Evolutionary conservation across 768 basidiomycete species (phyloP).

Genomic region (Kwoniella botswanensis): DNA sequence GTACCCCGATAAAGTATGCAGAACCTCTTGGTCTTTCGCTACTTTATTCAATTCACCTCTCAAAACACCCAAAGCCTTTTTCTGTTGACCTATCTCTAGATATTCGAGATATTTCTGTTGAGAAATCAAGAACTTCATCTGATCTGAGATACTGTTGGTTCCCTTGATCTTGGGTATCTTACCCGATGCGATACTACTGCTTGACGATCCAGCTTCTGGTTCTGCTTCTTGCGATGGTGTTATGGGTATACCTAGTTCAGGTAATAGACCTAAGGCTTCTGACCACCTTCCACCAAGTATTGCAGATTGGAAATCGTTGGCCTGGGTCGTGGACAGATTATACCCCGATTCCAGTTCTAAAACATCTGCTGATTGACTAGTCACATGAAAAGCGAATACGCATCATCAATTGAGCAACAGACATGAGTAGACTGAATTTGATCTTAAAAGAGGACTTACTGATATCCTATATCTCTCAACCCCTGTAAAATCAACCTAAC

Average conservation of each 20-base stretch:
- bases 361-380: constrained; percentile 82
- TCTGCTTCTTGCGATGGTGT: constrained; percentile 60
- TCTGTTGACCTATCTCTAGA: constrained; percentile 78
- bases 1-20: constrained; percentile 88
- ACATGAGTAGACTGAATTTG: no score
- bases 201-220: constrained; percentile 57
- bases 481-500: constrained; percentile 86
- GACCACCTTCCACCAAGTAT: constrained; percentile 81
- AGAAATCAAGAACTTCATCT: constrained; percentile 82
- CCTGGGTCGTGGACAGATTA: constrained; percentile 75
- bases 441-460: constrained; percentile 55
- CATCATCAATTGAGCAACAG: constrained; percentile 12
- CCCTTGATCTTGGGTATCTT: constrained; percentile 30
- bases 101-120: constrained; percentile 96
- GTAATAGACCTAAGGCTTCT: constrained; percentile 73
- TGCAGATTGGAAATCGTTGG: constrained; percentile 77
- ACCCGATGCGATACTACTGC: constrained; percentile 34
- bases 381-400: constrained; percentile 16
- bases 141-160: constrained; percentile 61
- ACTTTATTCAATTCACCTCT: constrained; percentile 86
- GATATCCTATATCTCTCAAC: constrained; percentile 80
- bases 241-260: constrained; percentile 67
- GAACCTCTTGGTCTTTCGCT: constrained; percentile 74
- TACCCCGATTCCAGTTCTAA: constrained; percentile 94
- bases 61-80: constrained; percentile 80